A percentile compares a stretch with the other conserved stretches of the same genome.
phyloP scores from a whole-genome alignment of 345 rosid species.

The Aquilaria sinensis region DNA sequence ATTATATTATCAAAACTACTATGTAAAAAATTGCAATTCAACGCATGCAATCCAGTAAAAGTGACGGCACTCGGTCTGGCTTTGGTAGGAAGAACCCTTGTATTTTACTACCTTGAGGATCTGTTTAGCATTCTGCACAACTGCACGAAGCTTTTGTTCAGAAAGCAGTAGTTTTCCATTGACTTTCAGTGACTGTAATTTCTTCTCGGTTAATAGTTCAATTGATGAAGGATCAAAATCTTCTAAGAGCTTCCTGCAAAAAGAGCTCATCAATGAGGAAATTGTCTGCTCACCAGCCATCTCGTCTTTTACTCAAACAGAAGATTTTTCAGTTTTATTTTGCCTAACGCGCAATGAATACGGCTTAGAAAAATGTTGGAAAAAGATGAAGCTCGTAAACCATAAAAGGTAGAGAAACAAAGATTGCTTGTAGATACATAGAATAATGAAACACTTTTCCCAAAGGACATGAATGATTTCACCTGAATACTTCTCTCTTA shows the following conservation, averaged over 20 bases:
- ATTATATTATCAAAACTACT: neutral
- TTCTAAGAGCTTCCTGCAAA: constrained; percentile 67
- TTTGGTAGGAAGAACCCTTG: neutral
- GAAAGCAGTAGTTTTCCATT: constrained; percentile 60
- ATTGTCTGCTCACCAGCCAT: constrained; percentile 1
- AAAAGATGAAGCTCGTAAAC: neutral
- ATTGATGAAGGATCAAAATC: constrained; percentile 56
- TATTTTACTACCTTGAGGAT: constrained; percentile 51
- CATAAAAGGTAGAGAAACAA: neutral
- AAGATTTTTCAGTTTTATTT: neutral
- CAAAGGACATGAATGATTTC: constrained; percentile 7
- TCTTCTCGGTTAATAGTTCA: constrained; percentile 69
- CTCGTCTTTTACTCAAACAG: neutral
- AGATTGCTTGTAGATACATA: neutral
- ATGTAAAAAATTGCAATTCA: neutral
- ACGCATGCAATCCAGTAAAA: no score
- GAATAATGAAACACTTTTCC: neutral
- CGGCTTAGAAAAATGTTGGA: neutral
- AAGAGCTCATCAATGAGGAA: constrained; percentile 13
- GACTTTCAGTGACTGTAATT: constrained; percentile 52
- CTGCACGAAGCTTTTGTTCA: constrained; percentile 82
- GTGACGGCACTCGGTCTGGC: no score
- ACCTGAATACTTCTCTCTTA: constrained; percentile 69
- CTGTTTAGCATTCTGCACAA: constrained; percentile 69
- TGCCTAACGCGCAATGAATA: neutral